Base-by-base conservation (phyloP, 139 green algal genomes). In the Picochlorum sp. region DNA sequence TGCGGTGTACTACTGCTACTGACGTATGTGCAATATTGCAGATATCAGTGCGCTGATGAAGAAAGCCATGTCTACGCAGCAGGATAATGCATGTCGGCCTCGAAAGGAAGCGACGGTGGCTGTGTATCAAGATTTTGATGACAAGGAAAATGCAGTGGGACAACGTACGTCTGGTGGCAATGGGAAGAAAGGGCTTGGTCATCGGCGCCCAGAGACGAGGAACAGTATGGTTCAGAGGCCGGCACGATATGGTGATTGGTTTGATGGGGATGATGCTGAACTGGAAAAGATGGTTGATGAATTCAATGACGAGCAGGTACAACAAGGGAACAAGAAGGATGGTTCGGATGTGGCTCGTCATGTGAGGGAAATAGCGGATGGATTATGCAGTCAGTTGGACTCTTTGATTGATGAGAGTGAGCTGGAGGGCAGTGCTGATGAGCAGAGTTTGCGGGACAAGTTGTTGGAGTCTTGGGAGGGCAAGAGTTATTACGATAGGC, bases 391-490 rank as follows among this genome's bases (percentile, higher is more conserved):
- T n/a, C 6, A 49, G 55, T 57, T 76, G 30, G 64, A 71, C 18
- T 49, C 60, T 37, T 14, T 72, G 30, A 63, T 76, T 18, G 62
- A 76, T 30, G 55, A 71, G 3, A 70, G 61, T 24, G 62, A 63
- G 0, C 55, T 45, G 31, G 13, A 24, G 9, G 21, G 16, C 3
- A 16, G 34, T 21, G 13, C 16, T 37, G 18, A 30, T 49, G 38
- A 45, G 13, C 38, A 50, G 16, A 49, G 45, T 6, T 60, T 75
- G 37, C 50, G 68, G 11, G 61, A 75, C 21, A 70, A 70, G 52
- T 54, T 75, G 68, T 50, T 75, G 18, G 61, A 75, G 51, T 61
- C 37, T 15, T 75, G 68, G 68, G 68, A 70, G 28, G 68, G 68
- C 16, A 66, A 56, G 60, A 66, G 37, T 44, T 66, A 66, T 54